phyloP scores from a whole-genome alignment of 176 grass and related monocot genomes.

The Raddia guianensis region DNA sequence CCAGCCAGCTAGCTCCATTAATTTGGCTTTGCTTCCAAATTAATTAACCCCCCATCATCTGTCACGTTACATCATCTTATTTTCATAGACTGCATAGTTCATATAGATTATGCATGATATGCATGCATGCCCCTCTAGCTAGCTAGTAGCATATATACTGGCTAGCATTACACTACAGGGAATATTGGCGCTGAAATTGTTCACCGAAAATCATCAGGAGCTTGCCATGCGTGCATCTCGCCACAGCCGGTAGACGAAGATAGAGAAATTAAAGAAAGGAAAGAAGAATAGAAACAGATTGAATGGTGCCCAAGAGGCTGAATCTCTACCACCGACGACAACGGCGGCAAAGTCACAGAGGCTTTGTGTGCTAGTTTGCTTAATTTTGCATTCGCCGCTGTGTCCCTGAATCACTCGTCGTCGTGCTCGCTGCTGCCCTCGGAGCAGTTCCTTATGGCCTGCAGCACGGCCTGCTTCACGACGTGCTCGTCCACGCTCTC shows the following conservation, averaged over 20 bases:
- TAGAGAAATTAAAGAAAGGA: neutral
- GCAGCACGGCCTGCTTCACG: slow-evolving; percentile 83
- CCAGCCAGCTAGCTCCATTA: neutral
- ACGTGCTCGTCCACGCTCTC: slow-evolving; percentile 68
- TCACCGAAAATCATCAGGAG: slow-evolving; percentile 12
- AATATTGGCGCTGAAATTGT: neutral
- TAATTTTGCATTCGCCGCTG: neutral
- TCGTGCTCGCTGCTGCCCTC: slow-evolving; percentile 41
- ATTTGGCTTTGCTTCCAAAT: slow-evolving; percentile 30
- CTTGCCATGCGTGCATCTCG: neutral
- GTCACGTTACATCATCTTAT: slow-evolving; percentile 23
- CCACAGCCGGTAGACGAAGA: neutral
- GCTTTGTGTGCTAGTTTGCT: neutral
- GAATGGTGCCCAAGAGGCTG: neutral
- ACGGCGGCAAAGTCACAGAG: neutral
- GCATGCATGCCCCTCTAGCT: neutral
- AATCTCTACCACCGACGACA: neutral
- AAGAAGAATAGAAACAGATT: slow-evolving; percentile 17
- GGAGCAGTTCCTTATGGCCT: slow-evolving; percentile 66
- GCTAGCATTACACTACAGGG: slow-evolving; percentile 16
- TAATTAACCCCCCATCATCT: neutral
- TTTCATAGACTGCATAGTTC: neutral
- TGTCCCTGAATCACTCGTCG: slow-evolving; percentile 11
- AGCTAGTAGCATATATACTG: neutral
- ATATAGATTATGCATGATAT: neutral